A percentile compares a stretch with the other conserved stretches of the same genome.
These are phyloP conservation scores for Boletus reticulatus DNA, from an alignment of 768 basidiomycete genomes.

Conservation along the genomic window DNA sequence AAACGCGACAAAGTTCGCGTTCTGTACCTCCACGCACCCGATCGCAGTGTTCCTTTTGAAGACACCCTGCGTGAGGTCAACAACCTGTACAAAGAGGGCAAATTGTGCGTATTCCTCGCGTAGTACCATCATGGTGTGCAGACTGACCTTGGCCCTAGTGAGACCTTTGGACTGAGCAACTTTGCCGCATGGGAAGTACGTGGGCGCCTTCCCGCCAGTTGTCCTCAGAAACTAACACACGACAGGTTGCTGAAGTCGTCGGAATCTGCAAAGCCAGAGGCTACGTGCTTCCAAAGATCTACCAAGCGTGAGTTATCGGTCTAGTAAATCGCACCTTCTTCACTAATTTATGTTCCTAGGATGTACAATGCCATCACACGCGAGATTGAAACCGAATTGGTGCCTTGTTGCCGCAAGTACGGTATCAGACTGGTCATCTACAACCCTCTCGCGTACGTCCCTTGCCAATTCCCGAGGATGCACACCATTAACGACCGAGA, in stretches of 20 bases:
- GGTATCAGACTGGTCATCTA: slow-evolving; percentile 56
- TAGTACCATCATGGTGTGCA: not conserved
- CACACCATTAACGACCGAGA: not conserved
- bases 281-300: slow-evolving; percentile 54
- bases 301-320: slow-evolving; percentile 44
- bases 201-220: not conserved
- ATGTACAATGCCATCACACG: slow-evolving; percentile 51
- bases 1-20: slow-evolving; percentile 46
- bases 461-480: not conserved
- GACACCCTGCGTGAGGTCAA: slow-evolving; percentile 53
- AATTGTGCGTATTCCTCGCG: slow-evolving; percentile 39
- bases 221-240: not conserved
- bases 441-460: slow-evolving; percentile 49
- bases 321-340: not conserved
- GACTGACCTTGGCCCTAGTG: slow-evolving; percentile 28
- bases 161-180: slow-evolving; percentile 64
- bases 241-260: slow-evolving; percentile 57
- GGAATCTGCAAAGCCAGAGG: slow-evolving; percentile 54
- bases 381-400: slow-evolving; percentile 46
- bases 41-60: slow-evolving; percentile 55
- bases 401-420: slow-evolving; percentile 57
- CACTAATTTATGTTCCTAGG: slow-evolving; percentile 5
- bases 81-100: slow-evolving; percentile 54
- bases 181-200: slow-evolving; percentile 53
- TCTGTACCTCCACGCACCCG: slow-evolving; percentile 61